A percentile compares a stretch with the other conserved stretches of the same genome.
phyloP scores from a whole-genome alignment of 1,139 yeast species.

The Blastobotrys buckinghamii region DNA sequence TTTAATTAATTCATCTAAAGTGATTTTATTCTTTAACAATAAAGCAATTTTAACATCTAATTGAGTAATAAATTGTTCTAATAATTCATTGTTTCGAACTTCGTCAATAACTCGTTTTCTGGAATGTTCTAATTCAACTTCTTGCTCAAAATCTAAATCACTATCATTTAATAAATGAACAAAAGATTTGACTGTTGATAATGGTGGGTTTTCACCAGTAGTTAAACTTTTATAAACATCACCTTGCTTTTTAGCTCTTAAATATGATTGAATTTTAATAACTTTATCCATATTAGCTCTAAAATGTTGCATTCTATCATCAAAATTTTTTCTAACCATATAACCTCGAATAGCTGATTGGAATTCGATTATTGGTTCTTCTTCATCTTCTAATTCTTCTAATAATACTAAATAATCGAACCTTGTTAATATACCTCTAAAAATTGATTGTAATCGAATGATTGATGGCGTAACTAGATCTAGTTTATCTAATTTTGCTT shows the following conservation, averaged over 20 bases:
- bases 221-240: slow-evolving; percentile 70
- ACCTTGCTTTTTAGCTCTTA: slow-evolving; percentile 64
- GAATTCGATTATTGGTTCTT: slow-evolving; percentile 38
- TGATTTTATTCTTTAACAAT: slow-evolving; percentile 70
- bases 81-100: slow-evolving; percentile 56
- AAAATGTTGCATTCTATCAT: slow-evolving; percentile 49
- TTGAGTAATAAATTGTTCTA: slow-evolving; percentile 71
- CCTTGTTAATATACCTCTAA: slow-evolving; percentile 43
- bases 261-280: slow-evolving; percentile 65
- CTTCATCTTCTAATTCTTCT: slow-evolving; percentile 49
- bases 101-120: slow-evolving; percentile 63
- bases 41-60: slow-evolving; percentile 77
- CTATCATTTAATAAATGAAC: slow-evolving; percentile 71
- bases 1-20: slow-evolving; percentile 65
- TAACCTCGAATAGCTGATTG: slow-evolving; percentile 51
- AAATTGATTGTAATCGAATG: slow-evolving; percentile 39
- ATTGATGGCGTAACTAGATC: slow-evolving; percentile 33
- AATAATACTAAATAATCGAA: slow-evolving; percentile 44
- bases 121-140: slow-evolving; percentile 58
- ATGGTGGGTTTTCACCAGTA: slow-evolving; percentile 66
- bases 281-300: slow-evolving; percentile 49
- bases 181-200: slow-evolving; percentile 70
- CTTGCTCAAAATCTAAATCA: slow-evolving; percentile 70
- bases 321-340: slow-evolving; percentile 35
- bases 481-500: slow-evolving; percentile 18